Conservation (phyloP, 2,329 filamentous ascomycete genomes). For the Rasamsonia emersonii region DNA sequence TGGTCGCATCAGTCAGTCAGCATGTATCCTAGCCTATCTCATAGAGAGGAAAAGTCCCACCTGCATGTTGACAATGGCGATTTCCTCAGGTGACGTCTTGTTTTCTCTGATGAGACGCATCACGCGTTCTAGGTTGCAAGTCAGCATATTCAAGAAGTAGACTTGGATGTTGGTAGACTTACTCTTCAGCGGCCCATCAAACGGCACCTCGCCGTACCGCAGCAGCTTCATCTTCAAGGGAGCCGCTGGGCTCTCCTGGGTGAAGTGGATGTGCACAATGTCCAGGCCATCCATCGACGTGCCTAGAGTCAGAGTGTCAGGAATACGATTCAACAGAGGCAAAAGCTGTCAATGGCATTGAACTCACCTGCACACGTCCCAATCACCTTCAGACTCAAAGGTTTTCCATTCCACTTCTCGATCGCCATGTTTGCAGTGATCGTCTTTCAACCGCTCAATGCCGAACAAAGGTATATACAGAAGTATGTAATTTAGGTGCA, state of each 20-base stretch:
- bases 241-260: constrained; percentile 15
- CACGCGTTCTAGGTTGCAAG: constrained; percentile 6
- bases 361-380: background rate
- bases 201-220: constrained; percentile 10
- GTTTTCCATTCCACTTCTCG: too few species aligned
- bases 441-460: too few species aligned
- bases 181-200: constrained; percentile 12
- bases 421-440: too few species aligned
- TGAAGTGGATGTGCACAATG: constrained; percentile 16
- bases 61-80: constrained; percentile 17
- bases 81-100: constrained; percentile 16
- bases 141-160: background rate
- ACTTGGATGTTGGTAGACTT: background rate
- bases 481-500: too few species aligned
- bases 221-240: constrained; percentile 14
- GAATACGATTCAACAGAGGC: constrained; percentile 3
- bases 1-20: too few species aligned
- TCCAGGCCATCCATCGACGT: constrained; percentile 22
- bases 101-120: constrained; percentile 16
- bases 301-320: constrained; percentile 11
- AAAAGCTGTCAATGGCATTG: too few species aligned
- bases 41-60: constrained; percentile 45
- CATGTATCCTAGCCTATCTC: too few species aligned
- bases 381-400: too few species aligned
- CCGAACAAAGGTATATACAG: too few species aligned